Evolutionary conservation across 2,329 filamentous ascomycete species (phyloP), one percentile per base, ranked within the genome.

Genomic region (Fusarium aywerte): DNA sequence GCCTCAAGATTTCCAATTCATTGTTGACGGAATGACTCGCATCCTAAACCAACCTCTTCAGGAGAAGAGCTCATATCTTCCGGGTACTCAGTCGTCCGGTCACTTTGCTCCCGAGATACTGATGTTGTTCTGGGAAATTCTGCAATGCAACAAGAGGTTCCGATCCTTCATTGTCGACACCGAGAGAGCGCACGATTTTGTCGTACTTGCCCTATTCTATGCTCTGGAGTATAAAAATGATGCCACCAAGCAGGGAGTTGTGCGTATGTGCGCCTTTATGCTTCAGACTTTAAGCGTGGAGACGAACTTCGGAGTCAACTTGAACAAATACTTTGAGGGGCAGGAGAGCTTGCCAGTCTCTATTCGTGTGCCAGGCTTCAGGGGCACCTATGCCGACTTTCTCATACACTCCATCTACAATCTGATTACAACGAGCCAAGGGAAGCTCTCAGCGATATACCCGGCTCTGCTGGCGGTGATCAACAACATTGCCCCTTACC

Each of bases 131-230:
- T 99, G 96, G 96, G 96, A 99, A 81, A 89, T 93, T 35, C 88
- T 96, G 6, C 96, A 99, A 78, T 97, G 95, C 84, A 99, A 99
- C 80, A 98, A 97, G 80, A 87, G 95, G 60, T 99, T 99, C 80
- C 87, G 96, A 31, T 93, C 93, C 2, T 99, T 97, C 78, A 96
- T 99, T 73, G 95, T 98, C 66, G 96, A 99, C 72, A 98, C 96
- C 0, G 93, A 96, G 75, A 86, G 95, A 53, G 92, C 92, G 0
- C 92, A 97, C 74, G 96, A 99, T 76, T 97, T 98, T 78, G 85
- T 97, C 50, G 88, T 98, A 13, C 83, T 98, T 20, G 89, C 96
- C 38, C 81, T 98, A 5, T 99, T 96, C 80, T 97, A 98, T 76
- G 93, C 94, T 6, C 88, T 97, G 44, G 93, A 97, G 76, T 91